These are phyloP conservation scores for Saccharomycopsis selenospora DNA, from an alignment of 805 yeast species.

Conservation along the genomic window DNA sequence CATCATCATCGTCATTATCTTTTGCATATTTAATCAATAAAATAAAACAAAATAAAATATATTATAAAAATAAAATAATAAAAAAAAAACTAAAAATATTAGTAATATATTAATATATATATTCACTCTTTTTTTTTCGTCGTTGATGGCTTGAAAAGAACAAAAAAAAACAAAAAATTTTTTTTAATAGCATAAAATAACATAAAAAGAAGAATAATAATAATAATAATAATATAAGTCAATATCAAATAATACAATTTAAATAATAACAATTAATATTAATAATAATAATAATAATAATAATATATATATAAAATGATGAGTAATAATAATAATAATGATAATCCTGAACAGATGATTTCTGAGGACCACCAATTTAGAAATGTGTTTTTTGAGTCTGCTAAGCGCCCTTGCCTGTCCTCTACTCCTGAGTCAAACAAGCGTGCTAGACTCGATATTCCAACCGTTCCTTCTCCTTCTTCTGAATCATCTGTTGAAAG, in stretches of 20 bases:
- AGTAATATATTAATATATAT: too few relatives aligned
- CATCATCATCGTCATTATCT: background rate
- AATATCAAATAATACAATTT: too few relatives aligned
- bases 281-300: background rate
- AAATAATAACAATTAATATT: constrained; percentile 25
- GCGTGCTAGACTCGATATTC: constrained; percentile 28
- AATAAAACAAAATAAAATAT: background rate
- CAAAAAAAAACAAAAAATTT: too few relatives aligned
- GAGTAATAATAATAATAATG: constrained; percentile 33
- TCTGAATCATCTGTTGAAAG: constrained; percentile 36
- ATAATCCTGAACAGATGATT: constrained; percentile 32
- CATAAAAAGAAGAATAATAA: too few relatives aligned
- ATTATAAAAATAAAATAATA: constrained; percentile 23
- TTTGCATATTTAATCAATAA: background rate
- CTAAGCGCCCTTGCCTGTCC: constrained; percentile 21
- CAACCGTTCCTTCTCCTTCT: constrained; percentile 26
- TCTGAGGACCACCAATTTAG: constrained; percentile 28
- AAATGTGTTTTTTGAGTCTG: constrained; percentile 26
- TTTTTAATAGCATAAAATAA: too few relatives aligned
- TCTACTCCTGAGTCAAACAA: constrained; percentile 27
- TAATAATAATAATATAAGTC: too few relatives aligned
- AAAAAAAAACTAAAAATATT: too few relatives aligned
- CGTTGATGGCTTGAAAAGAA: too few relatives aligned
- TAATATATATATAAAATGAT: constrained; percentile 20
- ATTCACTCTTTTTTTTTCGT: too few relatives aligned